phyloP scores from a whole-genome alignment of 2,329 filamentous ascomycete species.

The Cucurbitaria berberidis region DNA sequence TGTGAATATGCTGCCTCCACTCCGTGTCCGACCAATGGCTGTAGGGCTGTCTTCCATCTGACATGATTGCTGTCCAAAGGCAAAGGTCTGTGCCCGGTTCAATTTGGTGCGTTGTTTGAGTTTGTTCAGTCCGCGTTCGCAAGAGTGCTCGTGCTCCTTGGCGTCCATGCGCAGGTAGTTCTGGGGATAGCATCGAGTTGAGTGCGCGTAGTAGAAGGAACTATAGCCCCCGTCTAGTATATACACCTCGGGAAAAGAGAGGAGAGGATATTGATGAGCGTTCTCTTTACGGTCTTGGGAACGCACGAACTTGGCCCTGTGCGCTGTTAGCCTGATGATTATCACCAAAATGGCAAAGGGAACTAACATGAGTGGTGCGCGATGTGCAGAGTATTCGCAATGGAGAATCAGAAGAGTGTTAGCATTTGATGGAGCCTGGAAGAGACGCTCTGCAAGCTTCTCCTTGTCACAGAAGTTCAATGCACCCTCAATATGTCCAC shows the following conservation, averaged over 20 bases:
- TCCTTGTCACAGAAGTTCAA: constrained; percentile 99
- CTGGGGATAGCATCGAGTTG: constrained; percentile 84
- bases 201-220: constrained; percentile 82
- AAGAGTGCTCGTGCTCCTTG: constrained; percentile 88
- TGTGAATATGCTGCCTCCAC: constrained; percentile 37
- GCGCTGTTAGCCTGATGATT: constrained; percentile 23
- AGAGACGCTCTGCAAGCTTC: constrained; percentile 77
- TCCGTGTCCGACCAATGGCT: constrained; percentile 42
- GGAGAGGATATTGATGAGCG: constrained; percentile 80
- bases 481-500: constrained; percentile 91
- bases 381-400: constrained; percentile 97
- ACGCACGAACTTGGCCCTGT: constrained; percentile 82
- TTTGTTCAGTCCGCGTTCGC: constrained; percentile 92
- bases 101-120: constrained; percentile 89
- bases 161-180: constrained; percentile 97
- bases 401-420: constrained; percentile 90
- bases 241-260: constrained; percentile 97
- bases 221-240: constrained; percentile 97
- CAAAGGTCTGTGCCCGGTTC: constrained; percentile 88
- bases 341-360: neutral
- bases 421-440: constrained; percentile 66
- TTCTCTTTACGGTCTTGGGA: constrained; percentile 87
- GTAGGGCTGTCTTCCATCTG: constrained; percentile 70
- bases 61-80: constrained; percentile 77
- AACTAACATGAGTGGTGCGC: constrained; percentile 83